These are phyloP conservation scores for Trypanosoma grayi DNA, from an alignment of 208 protist species.

Conservation along the genomic window DNA sequence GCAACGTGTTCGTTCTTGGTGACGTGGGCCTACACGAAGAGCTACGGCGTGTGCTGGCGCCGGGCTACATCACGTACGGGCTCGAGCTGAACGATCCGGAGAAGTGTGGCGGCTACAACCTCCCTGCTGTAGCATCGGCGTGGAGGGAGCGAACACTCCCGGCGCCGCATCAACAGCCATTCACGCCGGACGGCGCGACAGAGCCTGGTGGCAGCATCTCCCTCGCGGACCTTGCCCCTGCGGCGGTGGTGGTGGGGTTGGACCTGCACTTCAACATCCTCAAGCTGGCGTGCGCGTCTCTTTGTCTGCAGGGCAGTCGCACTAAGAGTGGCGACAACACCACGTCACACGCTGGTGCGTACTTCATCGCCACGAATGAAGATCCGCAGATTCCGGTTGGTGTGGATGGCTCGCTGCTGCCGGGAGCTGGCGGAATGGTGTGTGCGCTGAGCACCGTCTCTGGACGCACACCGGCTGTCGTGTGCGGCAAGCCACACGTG, in stretches of 20 bases:
- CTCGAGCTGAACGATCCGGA: constrained; percentile 57
- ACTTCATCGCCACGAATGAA: constrained; percentile 74
- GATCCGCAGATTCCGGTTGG: constrained; percentile 67
- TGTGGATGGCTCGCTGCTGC: constrained; percentile 33
- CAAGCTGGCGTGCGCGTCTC: constrained; percentile 48
- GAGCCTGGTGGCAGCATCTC: constrained; percentile 33
- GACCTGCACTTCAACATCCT: constrained; percentile 69
- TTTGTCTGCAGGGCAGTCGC: constrained; percentile 40
- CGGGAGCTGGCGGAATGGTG: constrained; percentile 56
- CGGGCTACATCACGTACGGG: constrained; percentile 71
- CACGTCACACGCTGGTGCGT: neutral
- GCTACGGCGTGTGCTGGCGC: constrained; percentile 50
- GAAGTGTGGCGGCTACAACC: constrained; percentile 40
- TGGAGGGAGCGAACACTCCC: constrained; percentile 42
- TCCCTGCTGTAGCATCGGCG: constrained; percentile 18
- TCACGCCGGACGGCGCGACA: neutral
- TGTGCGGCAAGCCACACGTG: constrained; percentile 67
- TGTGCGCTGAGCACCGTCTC: constrained; percentile 28
- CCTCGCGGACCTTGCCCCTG: constrained; percentile 48
- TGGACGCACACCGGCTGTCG: constrained; percentile 36
- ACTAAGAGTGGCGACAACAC: neutral
- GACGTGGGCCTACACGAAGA: constrained; percentile 71
- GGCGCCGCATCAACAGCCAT: constrained; percentile 28
- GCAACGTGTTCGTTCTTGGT: constrained; percentile 71
- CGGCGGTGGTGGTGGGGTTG: constrained; percentile 58